phyloP scores from a whole-genome alignment of 2,329 filamentous ascomycete genomes.

The Arthrobotrys sinensis region DNA sequence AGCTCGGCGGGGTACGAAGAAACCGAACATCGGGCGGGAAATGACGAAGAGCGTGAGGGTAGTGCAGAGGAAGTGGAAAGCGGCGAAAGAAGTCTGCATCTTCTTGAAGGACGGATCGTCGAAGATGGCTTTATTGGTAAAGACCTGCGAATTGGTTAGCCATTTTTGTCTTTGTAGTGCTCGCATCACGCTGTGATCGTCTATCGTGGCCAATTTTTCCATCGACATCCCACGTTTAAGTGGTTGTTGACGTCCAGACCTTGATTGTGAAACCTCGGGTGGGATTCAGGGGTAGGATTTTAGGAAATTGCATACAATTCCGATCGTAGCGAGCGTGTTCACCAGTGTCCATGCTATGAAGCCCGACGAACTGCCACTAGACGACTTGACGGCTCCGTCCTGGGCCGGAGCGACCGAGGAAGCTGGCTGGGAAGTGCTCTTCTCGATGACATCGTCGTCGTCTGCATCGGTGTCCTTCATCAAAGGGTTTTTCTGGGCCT shows the following conservation, averaged over 20 bases:
- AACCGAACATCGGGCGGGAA: constrained; percentile 73
- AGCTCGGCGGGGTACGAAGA: constrained; percentile 75
- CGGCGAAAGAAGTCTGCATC: constrained; percentile 77
- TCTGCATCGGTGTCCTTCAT: constrained; percentile 54
- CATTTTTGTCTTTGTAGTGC: not conserved
- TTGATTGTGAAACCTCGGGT: not conserved
- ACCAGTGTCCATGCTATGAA: constrained; percentile 73
- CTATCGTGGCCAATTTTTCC: not conserved
- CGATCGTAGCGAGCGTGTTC: constrained; percentile 76
- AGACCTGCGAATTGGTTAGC: constrained; percentile 70
- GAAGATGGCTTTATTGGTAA: constrained; percentile 80
- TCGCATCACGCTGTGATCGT: constrained; percentile 23
- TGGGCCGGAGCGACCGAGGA: constrained; percentile 40
- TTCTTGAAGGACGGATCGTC: constrained; percentile 75
- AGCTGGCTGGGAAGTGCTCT: constrained; percentile 34
- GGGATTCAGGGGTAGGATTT: constrained; percentile 35
- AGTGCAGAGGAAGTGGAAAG: constrained; percentile 79
- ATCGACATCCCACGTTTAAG: constrained; percentile 15
- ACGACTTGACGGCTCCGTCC: constrained; percentile 51
- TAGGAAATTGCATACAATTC: constrained; percentile 71
- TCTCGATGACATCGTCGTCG: constrained; percentile 52
- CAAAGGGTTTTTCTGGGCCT: constrained; percentile 54
- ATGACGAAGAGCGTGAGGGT: constrained; percentile 76
- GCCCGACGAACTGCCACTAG: constrained; percentile 37
- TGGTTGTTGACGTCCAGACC: not conserved